Conservation (phyloP, 1,284 basidiomycete genomes). For the Sporisorium exsertum region DNA sequence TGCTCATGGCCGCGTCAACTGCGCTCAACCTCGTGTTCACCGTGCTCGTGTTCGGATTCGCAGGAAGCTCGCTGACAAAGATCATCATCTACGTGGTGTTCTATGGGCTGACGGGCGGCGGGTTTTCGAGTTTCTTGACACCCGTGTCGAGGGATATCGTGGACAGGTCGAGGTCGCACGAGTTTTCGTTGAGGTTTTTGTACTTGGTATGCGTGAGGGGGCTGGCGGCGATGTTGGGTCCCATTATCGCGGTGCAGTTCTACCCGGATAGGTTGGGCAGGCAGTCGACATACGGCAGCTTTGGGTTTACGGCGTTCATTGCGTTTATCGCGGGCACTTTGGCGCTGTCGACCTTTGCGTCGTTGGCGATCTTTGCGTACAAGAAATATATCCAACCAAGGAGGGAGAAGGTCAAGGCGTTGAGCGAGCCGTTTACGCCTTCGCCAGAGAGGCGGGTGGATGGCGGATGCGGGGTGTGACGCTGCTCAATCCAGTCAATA, state of each 20-base stretch:
- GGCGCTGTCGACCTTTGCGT: conserved; percentile 22
- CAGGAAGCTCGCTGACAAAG: conserved; percentile 46
- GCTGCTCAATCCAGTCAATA: too few species aligned
- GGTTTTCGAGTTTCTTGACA: conserved; percentile 39
- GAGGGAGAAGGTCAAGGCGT: not conserved
- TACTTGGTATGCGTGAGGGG: conserved; percentile 44
- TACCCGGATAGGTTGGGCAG: conserved; percentile 31
- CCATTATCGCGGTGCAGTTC: conserved; percentile 55
- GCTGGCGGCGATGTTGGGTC: conserved; percentile 50
- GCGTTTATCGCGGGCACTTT: conserved; percentile 36
- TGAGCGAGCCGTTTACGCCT: conserved; percentile 16
- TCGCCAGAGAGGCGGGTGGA: not conserved
- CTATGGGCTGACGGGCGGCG: conserved; percentile 51
- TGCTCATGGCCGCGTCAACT: conserved; percentile 52
- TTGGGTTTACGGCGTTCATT: conserved; percentile 35
- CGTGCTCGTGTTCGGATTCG: conserved; percentile 55
- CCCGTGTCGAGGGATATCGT: conserved; percentile 40
- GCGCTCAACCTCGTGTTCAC: conserved; percentile 44
- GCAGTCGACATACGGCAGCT: conserved; percentile 28
- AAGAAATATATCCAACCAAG: conserved; percentile 7
- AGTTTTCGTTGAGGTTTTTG: conserved; percentile 38
- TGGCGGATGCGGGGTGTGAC: not conserved
- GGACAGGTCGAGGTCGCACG: conserved; percentile 11
- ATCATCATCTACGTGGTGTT: conserved; percentile 56
- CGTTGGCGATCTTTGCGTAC: conserved; percentile 22